A percentile compares a stretch with the other conserved stretches of the same genome.
Evolutionary conservation across 2,329 filamentous ascomycete species (phyloP).

Genomic region (Cadophora luteo-olivacea): DNA sequence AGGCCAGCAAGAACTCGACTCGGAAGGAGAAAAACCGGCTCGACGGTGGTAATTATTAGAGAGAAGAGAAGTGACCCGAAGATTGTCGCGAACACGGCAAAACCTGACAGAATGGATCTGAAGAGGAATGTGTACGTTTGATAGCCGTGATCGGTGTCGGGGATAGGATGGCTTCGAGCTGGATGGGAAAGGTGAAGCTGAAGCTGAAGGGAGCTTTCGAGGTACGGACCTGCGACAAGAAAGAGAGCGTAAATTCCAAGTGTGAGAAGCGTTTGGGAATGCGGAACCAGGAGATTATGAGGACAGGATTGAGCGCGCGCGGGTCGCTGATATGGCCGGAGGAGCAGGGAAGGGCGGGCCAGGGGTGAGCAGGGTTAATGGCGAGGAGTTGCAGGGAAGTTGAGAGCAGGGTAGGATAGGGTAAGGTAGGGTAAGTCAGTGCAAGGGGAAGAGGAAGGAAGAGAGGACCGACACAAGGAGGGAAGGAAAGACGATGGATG

Average conservation of each 20-base stretch:
- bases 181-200: constrained; percentile 30
- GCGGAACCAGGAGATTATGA: constrained; percentile 43
- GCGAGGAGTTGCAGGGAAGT: background rate
- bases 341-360: constrained; percentile 5
- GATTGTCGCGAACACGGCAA: constrained; percentile 18
- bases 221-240: constrained; percentile 45
- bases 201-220: constrained; percentile 37
- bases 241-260: constrained; percentile 43
- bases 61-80: constrained; percentile 33
- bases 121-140: constrained; percentile 16
- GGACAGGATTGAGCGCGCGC: constrained; percentile 16
- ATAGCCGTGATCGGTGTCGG: constrained; percentile 29
- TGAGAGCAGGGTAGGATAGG: background rate
- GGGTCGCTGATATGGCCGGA: constrained; percentile 16
- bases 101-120: constrained; percentile 14
- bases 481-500: background rate
- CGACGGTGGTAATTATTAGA: constrained; percentile 36
- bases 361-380: background rate
- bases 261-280: constrained; percentile 43
- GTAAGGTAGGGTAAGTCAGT: too few relatives aligned
- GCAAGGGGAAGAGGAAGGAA: background rate
- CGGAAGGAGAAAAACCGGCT: constrained; percentile 36
- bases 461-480: background rate
- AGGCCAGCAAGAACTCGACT: constrained; percentile 46
- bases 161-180: constrained; percentile 27